Conservation (phyloP, 176 grass and related monocot genomes). For the Zoysia japonica region DNA sequence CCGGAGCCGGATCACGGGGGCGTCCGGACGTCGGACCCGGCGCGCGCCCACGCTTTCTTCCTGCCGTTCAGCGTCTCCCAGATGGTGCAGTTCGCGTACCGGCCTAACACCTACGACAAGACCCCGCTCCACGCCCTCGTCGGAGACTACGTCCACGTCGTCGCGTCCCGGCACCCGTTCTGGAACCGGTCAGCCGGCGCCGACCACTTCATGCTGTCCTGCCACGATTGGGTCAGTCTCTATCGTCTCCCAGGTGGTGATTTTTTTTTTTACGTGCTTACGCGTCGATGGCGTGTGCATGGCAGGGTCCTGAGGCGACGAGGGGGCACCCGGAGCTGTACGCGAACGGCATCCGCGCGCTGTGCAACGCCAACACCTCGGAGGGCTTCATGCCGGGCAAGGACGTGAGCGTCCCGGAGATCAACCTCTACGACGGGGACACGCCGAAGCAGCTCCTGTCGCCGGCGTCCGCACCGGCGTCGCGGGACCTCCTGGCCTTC, state of each 20-base stretch:
- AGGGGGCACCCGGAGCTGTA: slow-evolving; percentile 48
- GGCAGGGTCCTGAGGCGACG: slow-evolving; percentile 56
- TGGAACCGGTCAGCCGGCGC: slow-evolving; percentile 75
- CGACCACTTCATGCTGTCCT: slow-evolving; percentile 91
- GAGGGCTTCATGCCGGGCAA: slow-evolving; percentile 67
- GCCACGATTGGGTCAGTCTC: slow-evolving; percentile 70
- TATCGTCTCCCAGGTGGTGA: neutral
- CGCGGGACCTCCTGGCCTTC: slow-evolving; percentile 60
- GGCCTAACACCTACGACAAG: slow-evolving; percentile 25
- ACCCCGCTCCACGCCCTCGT: slow-evolving; percentile 37
- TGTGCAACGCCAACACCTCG: slow-evolving; percentile 80
- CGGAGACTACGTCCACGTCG: slow-evolving; percentile 64
- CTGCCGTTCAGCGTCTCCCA: slow-evolving; percentile 63
- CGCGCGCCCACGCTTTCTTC: slow-evolving; percentile 62
- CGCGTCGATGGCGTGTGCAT: neutral
- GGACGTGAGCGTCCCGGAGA: slow-evolving; percentile 71
- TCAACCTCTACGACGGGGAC: slow-evolving; percentile 59
- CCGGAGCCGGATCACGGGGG: neutral
- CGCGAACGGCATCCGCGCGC: slow-evolving; percentile 58
- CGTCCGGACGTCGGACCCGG: slow-evolving; percentile 48
- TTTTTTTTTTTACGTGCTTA: neutral
- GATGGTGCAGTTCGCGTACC: slow-evolving; percentile 57
- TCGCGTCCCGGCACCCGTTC: slow-evolving; percentile 57
- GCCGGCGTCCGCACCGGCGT: neutral
- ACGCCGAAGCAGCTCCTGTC: slow-evolving; percentile 47